Base-by-base conservation (phyloP, 305 asterid species). In the Solanum hybrid region DNA sequence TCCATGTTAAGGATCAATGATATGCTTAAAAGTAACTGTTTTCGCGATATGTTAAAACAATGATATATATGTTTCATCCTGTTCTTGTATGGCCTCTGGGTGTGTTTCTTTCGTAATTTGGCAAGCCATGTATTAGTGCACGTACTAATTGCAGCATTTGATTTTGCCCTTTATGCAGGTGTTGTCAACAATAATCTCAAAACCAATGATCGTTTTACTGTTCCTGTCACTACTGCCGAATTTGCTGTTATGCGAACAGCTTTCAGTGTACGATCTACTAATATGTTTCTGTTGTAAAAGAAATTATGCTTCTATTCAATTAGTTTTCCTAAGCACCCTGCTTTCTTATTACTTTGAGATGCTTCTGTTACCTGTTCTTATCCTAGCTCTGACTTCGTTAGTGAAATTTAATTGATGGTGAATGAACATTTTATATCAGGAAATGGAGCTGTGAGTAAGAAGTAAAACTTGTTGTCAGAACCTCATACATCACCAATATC, bases 221-320 rank as follows among this genome's bases (percentile, higher is more conserved):
- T 97, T 90, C 98, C 99, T 24, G 95, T 97, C 87, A 93, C 99
- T 90, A 87, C 95, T 91, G 98, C 98, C 69, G 99, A 97, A 93
- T 97, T 95, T 96, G 94, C 98, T 46, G 99, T 96, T 91, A 88
- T 97, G 97, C 95, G 96, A 86, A 89, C 99, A 42, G 98, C 97
- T 93, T 95, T 94, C 94, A 91, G 94, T 79, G 99, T 97, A 96
- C 51, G 94, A 29, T 76, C 69, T 75, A 46, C 61, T 74, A 74
- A 42, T 28, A 42, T 82, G 36, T 28, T 82, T 82, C 36, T 82
- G 36, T 26, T 42, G 71, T 13, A 14, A 82, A 82, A 42, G 16
- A 82, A 82, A 26, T 3, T n/a, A 37, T 37, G 33, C 64, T 79
- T 80, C 61, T 20, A 37, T 80, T 36, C 46, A 80, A n/a, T 37